Evolutionary conservation across 2,329 filamentous ascomycete genomes (phyloP).

Genomic region (Aspergillus sp.): DNA sequence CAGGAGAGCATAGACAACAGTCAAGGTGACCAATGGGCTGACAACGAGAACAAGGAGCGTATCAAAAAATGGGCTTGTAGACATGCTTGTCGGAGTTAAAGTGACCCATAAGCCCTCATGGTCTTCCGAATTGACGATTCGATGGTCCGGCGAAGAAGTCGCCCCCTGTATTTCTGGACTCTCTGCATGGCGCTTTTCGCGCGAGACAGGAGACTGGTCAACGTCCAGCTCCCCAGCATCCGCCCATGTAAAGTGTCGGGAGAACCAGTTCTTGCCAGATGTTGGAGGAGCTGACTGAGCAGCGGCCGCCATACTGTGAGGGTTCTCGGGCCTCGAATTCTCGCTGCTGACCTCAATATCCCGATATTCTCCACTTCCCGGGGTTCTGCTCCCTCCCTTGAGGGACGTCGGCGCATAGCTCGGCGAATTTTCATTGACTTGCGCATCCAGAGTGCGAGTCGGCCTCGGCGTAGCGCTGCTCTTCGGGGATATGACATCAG

Average conservation of each 20-base stretch:
- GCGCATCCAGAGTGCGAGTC: conserved; percentile 19
- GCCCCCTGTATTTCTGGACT: conserved; percentile 8
- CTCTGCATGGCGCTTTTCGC: conserved; percentile 9
- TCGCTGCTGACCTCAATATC: conserved; percentile 26
- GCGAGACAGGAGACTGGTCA: conserved; percentile 6
- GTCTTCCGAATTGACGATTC: conserved; percentile 33
- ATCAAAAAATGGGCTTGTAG: conserved; percentile 87
- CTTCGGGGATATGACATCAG: conserved; percentile 53
- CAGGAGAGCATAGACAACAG: conserved; percentile 82
- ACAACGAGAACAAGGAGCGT: conserved; percentile 94
- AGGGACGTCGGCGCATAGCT: conserved; percentile 29
- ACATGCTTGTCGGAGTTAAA: conserved; percentile 77
- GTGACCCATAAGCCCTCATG: conserved; percentile 93
- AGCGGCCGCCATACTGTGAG: conserved; percentile 4
- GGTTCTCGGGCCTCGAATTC: conserved; percentile 7
- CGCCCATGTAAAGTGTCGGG: conserved; percentile 23
- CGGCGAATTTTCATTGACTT: conserved; percentile 23
- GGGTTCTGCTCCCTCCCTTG: conserved; percentile 59
- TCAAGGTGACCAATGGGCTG: conserved; percentile 83
- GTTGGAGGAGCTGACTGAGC: conserved; percentile 7
- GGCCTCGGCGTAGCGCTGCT: conserved; percentile 15
- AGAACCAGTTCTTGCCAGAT: conserved; percentile 24
- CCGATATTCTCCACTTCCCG: conserved; percentile 62
- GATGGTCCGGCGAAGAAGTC: conserved; percentile 6
- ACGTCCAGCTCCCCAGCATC: conserved; percentile 9